Evolutionary conservation across 1,139 yeast species (phyloP), one percentile per base, ranked within the genome.

Genomic region (Debaryomyces subglobosus): DNA sequence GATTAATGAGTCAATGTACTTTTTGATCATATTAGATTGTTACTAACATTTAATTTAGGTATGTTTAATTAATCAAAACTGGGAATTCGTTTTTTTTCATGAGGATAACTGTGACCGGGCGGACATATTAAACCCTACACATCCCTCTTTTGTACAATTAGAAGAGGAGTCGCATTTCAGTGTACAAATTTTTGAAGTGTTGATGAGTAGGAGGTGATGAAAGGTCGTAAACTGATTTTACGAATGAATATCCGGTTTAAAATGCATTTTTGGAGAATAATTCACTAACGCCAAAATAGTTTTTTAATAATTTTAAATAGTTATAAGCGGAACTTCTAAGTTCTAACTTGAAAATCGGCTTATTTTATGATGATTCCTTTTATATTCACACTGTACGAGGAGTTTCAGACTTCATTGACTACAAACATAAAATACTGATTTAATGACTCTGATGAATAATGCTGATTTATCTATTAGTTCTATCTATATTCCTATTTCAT

Each of bases 91-190:
- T 46, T 45, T 15, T 46, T 45, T 40, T 46, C 29, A 73, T 80
- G 85, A 82, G 76, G 85, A 82, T 67, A 77, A 67, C 61, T 68
- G 71, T 77, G 88, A 84, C 89, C 88, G 88, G 89, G 89, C 89
- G 89, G 89, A 83, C 89, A 83, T 83, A 84, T 67, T 65, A 65
- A 40, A 60, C 71, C 68, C 67, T 66, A 63, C 55, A 61, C 68
- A 68, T 72, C 84, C 78, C 83, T 72, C 62, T 64, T 59, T 72
- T 72, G 77, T 71, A 71, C 77, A 71, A 71, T 64, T 53, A 61
- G 64, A 67, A 61, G 68, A 79, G 86, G 84, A 83, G 84, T 64
- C 80, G 83, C 79, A 67, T 65, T 67, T 76, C 80, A 69, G 89
- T 84, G 89, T 84, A 84, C 89, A 83, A 74, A 68, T 68, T 79